Evolutionary conservation across 495 filamentous ascomycete genomes (phyloP).

Genomic region (Xylaria venustula): DNA sequence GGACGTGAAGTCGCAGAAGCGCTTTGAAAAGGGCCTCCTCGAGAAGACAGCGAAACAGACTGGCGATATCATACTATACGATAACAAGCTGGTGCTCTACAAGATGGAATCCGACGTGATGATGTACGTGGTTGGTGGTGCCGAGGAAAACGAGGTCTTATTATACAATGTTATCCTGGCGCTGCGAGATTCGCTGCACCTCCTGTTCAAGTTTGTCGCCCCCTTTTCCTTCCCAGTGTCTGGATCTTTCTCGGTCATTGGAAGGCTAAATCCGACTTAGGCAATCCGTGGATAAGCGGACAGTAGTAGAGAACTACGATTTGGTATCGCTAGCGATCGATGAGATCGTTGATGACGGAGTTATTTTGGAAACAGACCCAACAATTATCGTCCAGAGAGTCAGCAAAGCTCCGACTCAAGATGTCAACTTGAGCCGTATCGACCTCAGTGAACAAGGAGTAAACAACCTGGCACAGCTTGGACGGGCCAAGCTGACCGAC

Average conservation of each 20-base stretch:
- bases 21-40: slow-evolving; percentile 92
- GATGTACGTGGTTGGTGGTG: slow-evolving; percentile 89
- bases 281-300: slow-evolving; percentile 94
- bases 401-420: slow-evolving; percentile 86
- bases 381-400: slow-evolving; percentile 88
- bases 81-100: slow-evolving; percentile 92
- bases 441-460: slow-evolving; percentile 95
- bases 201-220: slow-evolving; percentile 79
- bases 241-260: background rate
- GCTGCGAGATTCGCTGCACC: slow-evolving; percentile 81
- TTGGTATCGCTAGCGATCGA: slow-evolving; percentile 86
- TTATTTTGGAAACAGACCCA: slow-evolving; percentile 95
- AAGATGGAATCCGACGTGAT: slow-evolving; percentile 97
- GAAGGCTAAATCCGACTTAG: slow-evolving; percentile 37
- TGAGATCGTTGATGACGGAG: slow-evolving; percentile 94
- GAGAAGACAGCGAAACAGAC: slow-evolving; percentile 96
- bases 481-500: slow-evolving; percentile 87
- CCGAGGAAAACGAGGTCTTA: slow-evolving; percentile 95
- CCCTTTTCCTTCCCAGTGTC: slow-evolving; percentile 43
- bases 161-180: slow-evolving; percentile 91
- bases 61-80: slow-evolving; percentile 94
- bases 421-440: slow-evolving; percentile 87
- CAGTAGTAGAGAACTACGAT: slow-evolving; percentile 97
- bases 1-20: slow-evolving; percentile 85
- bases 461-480: slow-evolving; percentile 92